These are phyloP conservation scores for Yamadazyma triangularis DNA, from an alignment of 1,139 yeast species.

Conservation along the genomic window DNA sequence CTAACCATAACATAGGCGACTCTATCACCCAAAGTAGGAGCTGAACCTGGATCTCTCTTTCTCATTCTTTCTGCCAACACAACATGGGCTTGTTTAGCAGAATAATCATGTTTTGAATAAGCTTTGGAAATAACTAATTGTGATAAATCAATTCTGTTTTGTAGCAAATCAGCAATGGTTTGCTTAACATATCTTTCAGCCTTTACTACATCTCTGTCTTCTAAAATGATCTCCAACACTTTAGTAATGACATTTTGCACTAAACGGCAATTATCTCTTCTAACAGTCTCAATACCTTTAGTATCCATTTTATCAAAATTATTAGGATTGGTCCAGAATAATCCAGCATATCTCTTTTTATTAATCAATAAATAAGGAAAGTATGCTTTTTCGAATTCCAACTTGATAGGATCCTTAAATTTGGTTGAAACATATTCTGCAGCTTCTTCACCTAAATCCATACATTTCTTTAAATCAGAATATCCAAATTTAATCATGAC, in stretches of 20 bases:
- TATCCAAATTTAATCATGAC: constrained; percentile 98
- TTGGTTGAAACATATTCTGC: constrained; percentile 79
- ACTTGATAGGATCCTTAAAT: constrained; percentile 82
- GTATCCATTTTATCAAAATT: constrained; percentile 97
- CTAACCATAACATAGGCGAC: constrained; percentile 95
- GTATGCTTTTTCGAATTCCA: constrained; percentile 96
- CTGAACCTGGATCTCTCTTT: constrained; percentile 95
- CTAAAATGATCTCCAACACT: constrained; percentile 78
- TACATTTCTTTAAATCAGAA: constrained; percentile 74
- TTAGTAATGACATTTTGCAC: constrained; percentile 94
- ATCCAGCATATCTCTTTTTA: constrained; percentile 95
- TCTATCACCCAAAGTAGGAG: constrained; percentile 96
- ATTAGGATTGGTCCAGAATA: constrained; percentile 90
- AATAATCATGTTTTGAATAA: constrained; percentile 82
- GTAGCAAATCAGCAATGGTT: constrained; percentile 85
- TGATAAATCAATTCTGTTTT: constrained; percentile 88
- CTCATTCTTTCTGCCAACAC: constrained; percentile 95
- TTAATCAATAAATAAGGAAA: constrained; percentile 91
- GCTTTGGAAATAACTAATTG: constrained; percentile 94
- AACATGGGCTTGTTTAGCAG: constrained; percentile 96
- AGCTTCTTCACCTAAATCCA: constrained; percentile 92
- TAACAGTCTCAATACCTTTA: constrained; percentile 95
- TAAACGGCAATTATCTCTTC: constrained; percentile 94
- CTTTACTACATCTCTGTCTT: constrained; percentile 83
- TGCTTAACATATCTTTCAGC: constrained; percentile 84